Percentiles rank a stretch among this genome's conserved stretches.
Evolutionary conservation across 2,329 filamentous ascomycete genomes (phyloP).

Genomic region (Pseudocercospora pini-densiflorae): DNA sequence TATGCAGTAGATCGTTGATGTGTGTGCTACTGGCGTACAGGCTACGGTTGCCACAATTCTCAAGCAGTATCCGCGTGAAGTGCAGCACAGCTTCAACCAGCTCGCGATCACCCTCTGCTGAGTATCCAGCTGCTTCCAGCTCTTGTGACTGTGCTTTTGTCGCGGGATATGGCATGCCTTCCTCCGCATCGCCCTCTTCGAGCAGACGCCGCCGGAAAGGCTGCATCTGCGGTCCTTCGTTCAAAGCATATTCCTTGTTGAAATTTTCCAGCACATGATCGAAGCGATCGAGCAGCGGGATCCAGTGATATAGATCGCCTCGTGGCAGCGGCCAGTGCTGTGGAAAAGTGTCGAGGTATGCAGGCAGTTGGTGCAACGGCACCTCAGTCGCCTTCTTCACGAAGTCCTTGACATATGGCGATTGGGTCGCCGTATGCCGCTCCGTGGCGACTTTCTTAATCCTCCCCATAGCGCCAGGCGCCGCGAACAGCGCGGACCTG

Average conservation of each 20-base stretch:
- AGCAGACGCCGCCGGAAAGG: conserved; percentile 73
- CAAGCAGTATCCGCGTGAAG: conserved; percentile 85
- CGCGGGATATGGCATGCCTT: conserved; percentile 38
- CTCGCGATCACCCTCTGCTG: conserved; percentile 75
- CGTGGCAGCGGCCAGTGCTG: conserved; percentile 92
- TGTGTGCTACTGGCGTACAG: conserved; percentile 93
- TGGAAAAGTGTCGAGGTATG: conserved; percentile 78
- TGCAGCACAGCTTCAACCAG: conserved; percentile 78
- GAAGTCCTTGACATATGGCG: conserved; percentile 83
- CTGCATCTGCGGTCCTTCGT: conserved; percentile 76
- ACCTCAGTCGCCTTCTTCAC: conserved; percentile 70
- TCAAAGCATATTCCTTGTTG: conserved; percentile 77
- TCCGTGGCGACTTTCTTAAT: conserved; percentile 61
- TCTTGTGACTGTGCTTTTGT: conserved; percentile 35
- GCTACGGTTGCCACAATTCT: conserved; percentile 96
- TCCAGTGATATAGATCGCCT: conserved; percentile 98
- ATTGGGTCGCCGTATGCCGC: conserved; percentile 65
- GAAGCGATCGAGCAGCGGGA: conserved; percentile 89
- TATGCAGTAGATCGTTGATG: conserved; percentile 86
- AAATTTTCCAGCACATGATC: conserved; percentile 85
- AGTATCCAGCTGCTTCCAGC: conserved; percentile 58
- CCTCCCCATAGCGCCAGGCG: conserved; percentile 52
- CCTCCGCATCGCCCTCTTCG: conserved; percentile 61
- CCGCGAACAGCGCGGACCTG: conserved; percentile 28
- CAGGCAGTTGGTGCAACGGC: conserved; percentile 76